These are phyloP conservation scores for Cryptococcus sp. DNA, from an alignment of 1,284 basidiomycete species.

Conservation along the genomic window DNA sequence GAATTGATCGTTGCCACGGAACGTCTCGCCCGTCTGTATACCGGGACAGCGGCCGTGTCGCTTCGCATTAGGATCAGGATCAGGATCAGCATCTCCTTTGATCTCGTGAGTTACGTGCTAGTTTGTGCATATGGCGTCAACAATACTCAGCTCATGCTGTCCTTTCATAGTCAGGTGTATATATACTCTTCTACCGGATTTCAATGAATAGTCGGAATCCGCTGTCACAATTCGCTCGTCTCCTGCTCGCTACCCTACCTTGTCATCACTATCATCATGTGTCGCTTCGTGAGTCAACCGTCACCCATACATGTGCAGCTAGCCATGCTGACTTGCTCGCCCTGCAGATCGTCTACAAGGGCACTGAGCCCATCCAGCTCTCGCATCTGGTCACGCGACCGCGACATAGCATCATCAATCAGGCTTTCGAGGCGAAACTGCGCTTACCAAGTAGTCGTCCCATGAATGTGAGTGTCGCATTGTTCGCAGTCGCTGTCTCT, in stretches of 20 bases:
- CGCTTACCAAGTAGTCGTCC: conserved; percentile 77
- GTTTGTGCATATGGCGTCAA: not conserved
- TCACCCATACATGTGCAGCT: no score
- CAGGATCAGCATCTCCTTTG: no score
- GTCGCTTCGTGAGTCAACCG: conserved; percentile 28
- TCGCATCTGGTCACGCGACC: conserved; percentile 88
- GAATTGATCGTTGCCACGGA: no score
- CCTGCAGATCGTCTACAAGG: conserved; percentile 71
- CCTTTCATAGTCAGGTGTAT: not conserved
- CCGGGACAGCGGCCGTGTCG: no score
- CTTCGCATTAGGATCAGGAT: no score
- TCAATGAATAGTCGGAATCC: not conserved
- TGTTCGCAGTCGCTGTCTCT: no score
- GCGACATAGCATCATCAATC: conserved; percentile 93
- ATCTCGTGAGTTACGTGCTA: no score
- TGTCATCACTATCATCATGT: conserved; percentile 18
- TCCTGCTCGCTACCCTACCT: not conserved
- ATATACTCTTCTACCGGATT: not conserved
- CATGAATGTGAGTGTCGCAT: conserved; percentile 62
- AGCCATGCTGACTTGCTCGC: no score
- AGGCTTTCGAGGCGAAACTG: conserved; percentile 87
- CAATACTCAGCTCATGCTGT: not conserved
- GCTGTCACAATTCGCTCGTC: not conserved
- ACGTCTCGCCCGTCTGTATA: no score
- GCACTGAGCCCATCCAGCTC: conserved; percentile 80